Conservation (phyloP, 805 yeast species). For the Lachancea fermentati region DNA sequence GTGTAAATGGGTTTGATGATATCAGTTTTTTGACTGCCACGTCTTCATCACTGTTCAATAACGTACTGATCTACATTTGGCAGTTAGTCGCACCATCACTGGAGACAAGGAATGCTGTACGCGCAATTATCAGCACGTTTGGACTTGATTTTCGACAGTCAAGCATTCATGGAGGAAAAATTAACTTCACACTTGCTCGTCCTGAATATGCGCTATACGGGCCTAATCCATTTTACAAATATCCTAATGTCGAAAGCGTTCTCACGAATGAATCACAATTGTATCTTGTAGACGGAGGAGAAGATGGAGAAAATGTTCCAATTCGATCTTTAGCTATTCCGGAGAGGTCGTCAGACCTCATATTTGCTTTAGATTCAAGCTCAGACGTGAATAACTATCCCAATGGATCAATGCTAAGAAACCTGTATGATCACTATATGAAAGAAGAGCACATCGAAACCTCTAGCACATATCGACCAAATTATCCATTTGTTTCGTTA, state of each 20-base stretch:
- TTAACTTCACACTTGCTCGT: slow-evolving; percentile 10
- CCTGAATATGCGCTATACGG: slow-evolving; percentile 57
- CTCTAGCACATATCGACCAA: not conserved
- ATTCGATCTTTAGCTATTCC: slow-evolving; percentile 58
- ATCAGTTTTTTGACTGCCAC: slow-evolving; percentile 57
- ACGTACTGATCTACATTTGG: slow-evolving; percentile 46
- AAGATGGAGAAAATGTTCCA: slow-evolving; percentile 70
- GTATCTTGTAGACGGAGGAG: slow-evolving; percentile 74
- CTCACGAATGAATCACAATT: slow-evolving; percentile 29
- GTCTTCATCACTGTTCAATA: slow-evolving; percentile 58
- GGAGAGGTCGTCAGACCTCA: slow-evolving; percentile 53
- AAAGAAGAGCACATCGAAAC: not conserved
- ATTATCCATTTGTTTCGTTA: slow-evolving; percentile 2
- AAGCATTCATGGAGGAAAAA: not conserved
- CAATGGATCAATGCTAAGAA: slow-evolving; percentile 48
- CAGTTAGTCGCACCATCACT: slow-evolving; percentile 31
- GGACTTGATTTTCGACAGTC: slow-evolving; percentile 12
- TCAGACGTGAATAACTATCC: slow-evolving; percentile 52
- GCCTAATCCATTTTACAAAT: slow-evolving; percentile 54
- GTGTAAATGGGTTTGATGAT: slow-evolving; percentile 52
- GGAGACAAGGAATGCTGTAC: slow-evolving; percentile 33
- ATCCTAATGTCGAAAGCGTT: slow-evolving; percentile 20
- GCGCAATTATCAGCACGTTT: slow-evolving; percentile 28
- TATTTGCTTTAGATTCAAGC: slow-evolving; percentile 57
- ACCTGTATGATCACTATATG: slow-evolving; percentile 46